Evolutionary conservation across 768 basidiomycete species (phyloP).

Genomic region (Coprinopsis sp.): DNA sequence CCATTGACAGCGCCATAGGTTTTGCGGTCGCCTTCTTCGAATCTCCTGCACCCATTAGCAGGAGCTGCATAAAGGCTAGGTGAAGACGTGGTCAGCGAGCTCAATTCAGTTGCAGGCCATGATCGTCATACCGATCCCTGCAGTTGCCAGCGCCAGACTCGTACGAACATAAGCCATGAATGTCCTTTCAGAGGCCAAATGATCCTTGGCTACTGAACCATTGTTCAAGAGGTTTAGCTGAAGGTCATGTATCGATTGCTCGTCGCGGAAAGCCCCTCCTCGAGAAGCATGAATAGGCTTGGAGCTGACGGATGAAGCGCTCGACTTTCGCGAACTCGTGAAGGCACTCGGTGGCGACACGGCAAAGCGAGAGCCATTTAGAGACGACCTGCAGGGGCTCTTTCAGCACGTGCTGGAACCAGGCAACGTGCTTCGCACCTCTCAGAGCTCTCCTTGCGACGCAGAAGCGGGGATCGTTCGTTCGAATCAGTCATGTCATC

Average conservation of each 20-base stretch:
- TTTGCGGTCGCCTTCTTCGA: background rate
- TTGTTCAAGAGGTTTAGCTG: constrained; percentile 36
- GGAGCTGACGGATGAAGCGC: too few species aligned
- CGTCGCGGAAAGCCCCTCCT: too few species aligned
- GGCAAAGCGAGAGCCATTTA: too few species aligned
- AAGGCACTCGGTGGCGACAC: too few species aligned
- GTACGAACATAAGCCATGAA: constrained; percentile 53
- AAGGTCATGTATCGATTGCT: constrained; percentile 5
- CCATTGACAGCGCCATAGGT: constrained; percentile 1
- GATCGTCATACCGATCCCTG: constrained; percentile 42
- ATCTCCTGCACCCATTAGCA: constrained; percentile 8
- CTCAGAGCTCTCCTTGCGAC: too few species aligned
- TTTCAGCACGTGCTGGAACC: too few species aligned
- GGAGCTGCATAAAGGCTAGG: constrained; percentile 11
- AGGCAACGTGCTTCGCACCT: too few species aligned
- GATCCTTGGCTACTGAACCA: constrained; percentile 51
- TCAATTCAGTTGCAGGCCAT: background rate
- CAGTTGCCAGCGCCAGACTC: constrained; percentile 44
- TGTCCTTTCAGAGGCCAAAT: constrained; percentile 50
- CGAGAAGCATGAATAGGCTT: too few species aligned
- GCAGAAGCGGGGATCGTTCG: too few species aligned
- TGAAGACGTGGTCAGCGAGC: background rate
- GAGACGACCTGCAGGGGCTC: too few species aligned
- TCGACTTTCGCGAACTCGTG: too few species aligned
- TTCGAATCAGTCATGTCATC: too few species aligned